Conservation (phyloP, 2,329 filamentous ascomycete genomes). For the Claviceps africana region DNA sequence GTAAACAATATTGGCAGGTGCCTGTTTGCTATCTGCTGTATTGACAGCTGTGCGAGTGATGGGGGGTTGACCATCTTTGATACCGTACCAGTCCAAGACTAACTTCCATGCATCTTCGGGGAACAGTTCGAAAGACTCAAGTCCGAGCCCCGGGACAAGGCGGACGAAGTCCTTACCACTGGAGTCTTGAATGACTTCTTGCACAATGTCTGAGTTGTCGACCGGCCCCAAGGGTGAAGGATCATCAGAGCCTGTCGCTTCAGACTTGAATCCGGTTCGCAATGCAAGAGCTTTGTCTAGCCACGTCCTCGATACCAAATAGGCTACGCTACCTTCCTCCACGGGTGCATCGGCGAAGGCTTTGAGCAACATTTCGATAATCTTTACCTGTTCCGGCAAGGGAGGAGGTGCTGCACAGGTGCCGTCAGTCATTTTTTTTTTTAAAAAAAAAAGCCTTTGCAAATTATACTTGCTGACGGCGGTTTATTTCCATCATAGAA, state of each 20-base stretch:
- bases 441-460: neutral
- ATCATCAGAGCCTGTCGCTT: conserved; percentile 44
- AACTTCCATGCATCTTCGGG: conserved; percentile 70
- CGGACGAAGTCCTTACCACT: conserved; percentile 49
- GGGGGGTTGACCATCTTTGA: conserved; percentile 52
- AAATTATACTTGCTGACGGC: neutral
- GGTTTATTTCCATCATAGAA: neutral
- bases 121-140: conserved; percentile 64
- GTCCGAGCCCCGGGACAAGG: conserved; percentile 52
- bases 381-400: conserved; percentile 50
- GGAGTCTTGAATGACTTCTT: conserved; percentile 41
- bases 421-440: conserved; percentile 2
- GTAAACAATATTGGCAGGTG: conserved; percentile 54
- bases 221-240: conserved; percentile 56
- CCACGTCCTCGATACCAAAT: conserved; percentile 69
- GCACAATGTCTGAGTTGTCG: conserved; percentile 73
- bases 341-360: conserved; percentile 37
- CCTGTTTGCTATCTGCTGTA: conserved; percentile 33
- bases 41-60: conserved; percentile 70
- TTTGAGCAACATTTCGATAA: conserved; percentile 49
- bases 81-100: conserved; percentile 69
- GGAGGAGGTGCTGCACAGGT: conserved; percentile 19
- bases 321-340: conserved; percentile 62
- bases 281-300: conserved; percentile 57
- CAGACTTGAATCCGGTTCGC: conserved; percentile 41